These are phyloP conservation scores for Stemphylium lycopersici DNA, from an alignment of 2,329 filamentous ascomycete species.

Conservation along the genomic window DNA sequence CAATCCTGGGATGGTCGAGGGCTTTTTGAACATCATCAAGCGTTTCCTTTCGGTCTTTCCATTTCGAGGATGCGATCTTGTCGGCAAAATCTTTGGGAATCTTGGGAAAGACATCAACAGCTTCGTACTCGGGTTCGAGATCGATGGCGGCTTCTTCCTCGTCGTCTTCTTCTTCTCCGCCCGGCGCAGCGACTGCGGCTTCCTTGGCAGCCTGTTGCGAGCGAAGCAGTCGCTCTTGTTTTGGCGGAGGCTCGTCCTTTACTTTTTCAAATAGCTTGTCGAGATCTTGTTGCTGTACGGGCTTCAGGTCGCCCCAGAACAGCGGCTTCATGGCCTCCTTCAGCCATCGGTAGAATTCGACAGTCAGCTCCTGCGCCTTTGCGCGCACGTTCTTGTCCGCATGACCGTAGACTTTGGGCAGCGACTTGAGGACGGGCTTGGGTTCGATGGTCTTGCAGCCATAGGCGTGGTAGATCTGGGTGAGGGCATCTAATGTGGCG, in stretches of 20 bases:
- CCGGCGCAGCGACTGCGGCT: conserved; percentile 67
- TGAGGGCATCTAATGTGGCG: conserved; percentile 75
- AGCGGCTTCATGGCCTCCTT: conserved; percentile 98
- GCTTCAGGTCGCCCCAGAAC: conserved; percentile 95
- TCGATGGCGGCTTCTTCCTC: conserved; percentile 77
- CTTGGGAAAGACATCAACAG: conserved; percentile 83
- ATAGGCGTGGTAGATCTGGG: conserved; percentile 87
- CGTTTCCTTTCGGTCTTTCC: conserved; percentile 97
- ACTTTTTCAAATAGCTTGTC: conserved; percentile 94
- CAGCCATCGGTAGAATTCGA: conserved; percentile 96
- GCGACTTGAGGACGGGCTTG: conserved; percentile 83
- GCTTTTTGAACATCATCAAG: conserved; percentile 79
- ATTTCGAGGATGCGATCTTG: conserved; percentile 86
- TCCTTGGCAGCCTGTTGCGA: conserved; percentile 87
- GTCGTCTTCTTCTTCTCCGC: conserved; percentile 53
- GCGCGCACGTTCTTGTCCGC: conserved; percentile 98
- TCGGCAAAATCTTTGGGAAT: conserved; percentile 84
- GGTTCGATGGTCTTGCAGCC: conserved; percentile 94
- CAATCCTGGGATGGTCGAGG: conserved; percentile 86
- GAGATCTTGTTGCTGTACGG: conserved; percentile 91
- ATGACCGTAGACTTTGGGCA: conserved; percentile 92
- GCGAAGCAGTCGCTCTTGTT: conserved; percentile 86
- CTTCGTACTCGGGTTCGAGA: conserved; percentile 68
- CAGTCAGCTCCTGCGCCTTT: conserved; percentile 86
- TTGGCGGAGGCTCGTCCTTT: conserved; percentile 83